Percentiles rank a stretch among this genome's conserved stretches.
Conservation (phyloP, 148 eudicot genomes). For the Rhododendron ovatum region DNA sequence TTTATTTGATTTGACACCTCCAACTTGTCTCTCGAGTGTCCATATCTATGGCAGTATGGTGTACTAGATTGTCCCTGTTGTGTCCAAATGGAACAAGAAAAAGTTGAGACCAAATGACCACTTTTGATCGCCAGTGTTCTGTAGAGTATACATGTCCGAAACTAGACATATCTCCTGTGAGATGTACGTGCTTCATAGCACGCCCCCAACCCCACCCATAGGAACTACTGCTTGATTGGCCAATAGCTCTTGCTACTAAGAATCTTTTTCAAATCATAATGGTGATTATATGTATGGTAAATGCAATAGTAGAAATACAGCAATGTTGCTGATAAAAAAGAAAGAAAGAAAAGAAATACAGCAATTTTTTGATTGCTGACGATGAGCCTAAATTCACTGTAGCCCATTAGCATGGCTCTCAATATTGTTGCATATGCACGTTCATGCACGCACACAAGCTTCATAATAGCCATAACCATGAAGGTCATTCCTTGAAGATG, state of each 20-base stretch:
- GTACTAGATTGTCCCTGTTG: background rate
- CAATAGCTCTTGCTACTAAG: background rate
- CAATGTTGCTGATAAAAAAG: background rate
- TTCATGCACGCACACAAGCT: background rate
- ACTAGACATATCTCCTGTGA: background rate
- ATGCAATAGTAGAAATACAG: background rate
- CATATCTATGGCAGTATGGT: no score
- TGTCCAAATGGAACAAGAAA: background rate
- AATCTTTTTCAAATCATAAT: no score
- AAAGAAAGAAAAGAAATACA: no score
- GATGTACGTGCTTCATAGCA: background rate
- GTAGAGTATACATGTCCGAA: background rate
- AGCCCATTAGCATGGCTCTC: background rate
- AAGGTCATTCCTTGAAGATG: background rate
- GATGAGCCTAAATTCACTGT: background rate
- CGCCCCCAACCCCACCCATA: background rate
- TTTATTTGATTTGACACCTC: background rate
- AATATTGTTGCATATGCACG: background rate
- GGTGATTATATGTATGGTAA: background rate
- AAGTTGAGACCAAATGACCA: background rate
- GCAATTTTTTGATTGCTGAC: background rate
- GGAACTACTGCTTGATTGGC: background rate
- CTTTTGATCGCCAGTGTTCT: background rate
- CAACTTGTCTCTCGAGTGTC: no score
- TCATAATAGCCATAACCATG: background rate